These are phyloP conservation scores for Fusarium tricinctum DNA, from an alignment of 2,329 filamentous ascomycete genomes.

Conservation along the genomic window DNA sequence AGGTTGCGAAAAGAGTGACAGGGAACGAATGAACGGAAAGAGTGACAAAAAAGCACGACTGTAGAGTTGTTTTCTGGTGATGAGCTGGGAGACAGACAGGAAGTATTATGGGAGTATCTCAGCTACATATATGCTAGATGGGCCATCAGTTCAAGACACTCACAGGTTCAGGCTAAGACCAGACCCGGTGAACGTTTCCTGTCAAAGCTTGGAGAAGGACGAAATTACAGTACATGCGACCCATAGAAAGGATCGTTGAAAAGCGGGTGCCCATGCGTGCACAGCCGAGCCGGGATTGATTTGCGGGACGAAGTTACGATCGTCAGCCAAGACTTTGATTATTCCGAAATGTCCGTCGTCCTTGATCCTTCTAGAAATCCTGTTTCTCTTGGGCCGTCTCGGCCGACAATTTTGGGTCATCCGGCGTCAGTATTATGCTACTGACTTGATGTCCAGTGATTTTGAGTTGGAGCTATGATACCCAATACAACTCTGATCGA, in stretches of 20 bases:
- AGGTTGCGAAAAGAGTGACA: conserved; percentile 1
- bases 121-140: conserved; percentile 8
- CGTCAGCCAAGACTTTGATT: conserved; percentile 3
- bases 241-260: conserved; percentile 15
- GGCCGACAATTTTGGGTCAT: not conserved
- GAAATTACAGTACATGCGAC: conserved; percentile 13
- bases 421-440: not conserved
- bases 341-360: not conserved
- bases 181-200: not conserved
- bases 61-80: not conserved
- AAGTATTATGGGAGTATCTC: not conserved
- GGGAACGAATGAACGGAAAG: not conserved
- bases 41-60: not conserved
- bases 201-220: not conserved
- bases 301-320: conserved; percentile 6
- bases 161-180: not conserved
- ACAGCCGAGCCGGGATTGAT: not conserved
- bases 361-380: not conserved
- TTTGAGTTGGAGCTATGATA: not conserved
- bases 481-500: not conserved
- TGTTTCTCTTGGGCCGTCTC: not conserved
- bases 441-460: not conserved
- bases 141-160: not conserved
- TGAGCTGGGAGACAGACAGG: not conserved
- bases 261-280: conserved; percentile 5